phyloP scores from a whole-genome alignment of 331 rosid species.

The Prunus yedoensis region DNA sequence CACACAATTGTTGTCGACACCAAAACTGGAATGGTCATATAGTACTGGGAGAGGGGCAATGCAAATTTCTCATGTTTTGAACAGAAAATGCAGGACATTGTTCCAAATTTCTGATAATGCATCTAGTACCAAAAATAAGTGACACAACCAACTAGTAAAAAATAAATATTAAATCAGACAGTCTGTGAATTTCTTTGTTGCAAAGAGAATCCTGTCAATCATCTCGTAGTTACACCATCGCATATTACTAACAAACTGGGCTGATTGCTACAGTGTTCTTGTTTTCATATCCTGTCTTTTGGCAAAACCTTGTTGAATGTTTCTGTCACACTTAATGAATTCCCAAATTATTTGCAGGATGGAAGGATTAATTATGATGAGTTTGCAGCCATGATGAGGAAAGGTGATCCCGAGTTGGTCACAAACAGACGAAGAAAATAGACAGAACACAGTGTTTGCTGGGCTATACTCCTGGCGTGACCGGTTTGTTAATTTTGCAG shows the following conservation, averaged over 20 bases:
- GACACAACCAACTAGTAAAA: background rate
- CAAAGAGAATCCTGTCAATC: background rate
- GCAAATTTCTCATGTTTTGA: too few species aligned
- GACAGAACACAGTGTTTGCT: constrained; percentile 9
- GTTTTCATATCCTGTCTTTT: background rate
- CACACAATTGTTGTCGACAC: background rate
- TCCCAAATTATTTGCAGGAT: constrained; percentile 53
- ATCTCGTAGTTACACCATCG: background rate
- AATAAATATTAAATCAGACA: background rate
- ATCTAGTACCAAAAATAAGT: too few species aligned
- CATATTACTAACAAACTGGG: background rate
- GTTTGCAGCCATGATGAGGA: constrained; percentile 96
- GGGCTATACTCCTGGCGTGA: background rate
- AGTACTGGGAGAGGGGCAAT: background rate
- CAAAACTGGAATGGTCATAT: background rate
- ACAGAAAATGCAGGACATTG: too few species aligned
- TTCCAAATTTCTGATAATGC: too few species aligned
- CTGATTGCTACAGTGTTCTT: background rate
- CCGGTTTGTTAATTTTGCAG: background rate
- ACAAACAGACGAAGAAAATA: constrained; percentile 65
- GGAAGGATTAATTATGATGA: constrained; percentile 88
- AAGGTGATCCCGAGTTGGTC: constrained; percentile 70
- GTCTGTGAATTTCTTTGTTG: background rate
- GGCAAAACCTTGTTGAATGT: background rate
- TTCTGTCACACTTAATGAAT: background rate